A percentile compares a stretch with the other conserved stretches of the same genome.
These are phyloP conservation scores for Syzygium oleosum DNA, from an alignment of 345 rosid species.

Conservation along the genomic window DNA sequence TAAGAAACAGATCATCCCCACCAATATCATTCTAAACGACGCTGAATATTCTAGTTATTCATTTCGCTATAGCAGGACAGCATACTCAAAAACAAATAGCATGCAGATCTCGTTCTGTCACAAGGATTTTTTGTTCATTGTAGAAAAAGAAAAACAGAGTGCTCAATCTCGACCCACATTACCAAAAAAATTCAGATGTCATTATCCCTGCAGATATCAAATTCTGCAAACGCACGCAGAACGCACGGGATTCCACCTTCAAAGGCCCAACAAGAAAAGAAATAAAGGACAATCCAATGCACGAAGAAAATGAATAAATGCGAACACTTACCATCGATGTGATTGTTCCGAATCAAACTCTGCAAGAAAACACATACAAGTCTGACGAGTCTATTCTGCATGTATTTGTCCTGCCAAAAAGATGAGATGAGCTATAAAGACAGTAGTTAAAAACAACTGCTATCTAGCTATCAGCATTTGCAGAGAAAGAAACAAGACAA, in stretches of 20 bases:
- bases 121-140: not conserved
- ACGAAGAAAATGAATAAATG: not conserved
- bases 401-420: constrained; percentile 84
- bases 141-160: not conserved
- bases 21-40: not conserved
- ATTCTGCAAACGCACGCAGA: not conserved
- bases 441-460: not conserved
- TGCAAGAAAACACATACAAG: constrained; percentile 98
- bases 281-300: not conserved
- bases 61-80: not conserved
- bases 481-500: not conserved
- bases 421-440: not conserved
- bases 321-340: constrained; percentile 54
- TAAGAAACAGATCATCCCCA: not conserved
- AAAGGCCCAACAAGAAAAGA: not conserved
- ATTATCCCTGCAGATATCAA: not conserved
- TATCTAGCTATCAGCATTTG: not conserved
- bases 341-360: constrained; percentile 83
- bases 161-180: not conserved
- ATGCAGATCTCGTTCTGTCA: not conserved
- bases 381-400: constrained; percentile 98
- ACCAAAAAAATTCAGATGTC: not conserved
- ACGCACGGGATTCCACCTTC: not conserved
- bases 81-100: not conserved
- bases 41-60: not conserved